Evolutionary conservation across 257 asterid species (phyloP).

Genomic region (Fraxinus quadrangulata): DNA sequence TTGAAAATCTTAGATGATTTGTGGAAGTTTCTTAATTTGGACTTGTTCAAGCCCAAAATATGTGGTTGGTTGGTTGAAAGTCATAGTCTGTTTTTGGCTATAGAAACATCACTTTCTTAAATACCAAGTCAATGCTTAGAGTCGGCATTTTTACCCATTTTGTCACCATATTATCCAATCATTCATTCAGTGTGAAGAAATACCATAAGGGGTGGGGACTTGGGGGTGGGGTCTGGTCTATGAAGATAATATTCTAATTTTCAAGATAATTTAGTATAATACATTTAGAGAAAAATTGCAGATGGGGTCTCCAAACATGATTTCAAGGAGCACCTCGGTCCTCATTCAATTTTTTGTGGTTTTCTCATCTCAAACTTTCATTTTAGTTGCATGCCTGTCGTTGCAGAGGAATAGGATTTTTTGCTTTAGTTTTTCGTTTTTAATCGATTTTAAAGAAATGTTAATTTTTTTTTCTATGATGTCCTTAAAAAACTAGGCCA

Average conservation of each 20-base stretch:
- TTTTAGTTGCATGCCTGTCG: no score
- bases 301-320: no score
- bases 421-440: no score
- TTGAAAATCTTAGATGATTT: not conserved
- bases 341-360: no score
- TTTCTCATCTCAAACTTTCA: no score
- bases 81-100: conserved; percentile 12
- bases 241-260: not conserved
- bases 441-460: no score
- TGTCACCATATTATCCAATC: not conserved
- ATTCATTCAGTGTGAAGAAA: conserved; percentile 1
- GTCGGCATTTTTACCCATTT: conserved; percentile 5
- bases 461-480: no score
- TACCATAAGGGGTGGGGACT: not conserved
- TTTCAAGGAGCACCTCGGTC: no score
- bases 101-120: conserved; percentile 23
- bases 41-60: conserved; percentile 25
- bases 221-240: not conserved
- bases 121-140: conserved; percentile 26
- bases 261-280: not conserved
- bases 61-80: conserved; percentile 19
- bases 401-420: no score
- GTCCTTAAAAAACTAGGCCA: no score
- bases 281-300: no score
- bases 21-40: conserved; percentile 31